These are phyloP conservation scores for Tetrahymena thermophila DNA, from an alignment of 73 alveolate species.

Conservation along the genomic window DNA sequence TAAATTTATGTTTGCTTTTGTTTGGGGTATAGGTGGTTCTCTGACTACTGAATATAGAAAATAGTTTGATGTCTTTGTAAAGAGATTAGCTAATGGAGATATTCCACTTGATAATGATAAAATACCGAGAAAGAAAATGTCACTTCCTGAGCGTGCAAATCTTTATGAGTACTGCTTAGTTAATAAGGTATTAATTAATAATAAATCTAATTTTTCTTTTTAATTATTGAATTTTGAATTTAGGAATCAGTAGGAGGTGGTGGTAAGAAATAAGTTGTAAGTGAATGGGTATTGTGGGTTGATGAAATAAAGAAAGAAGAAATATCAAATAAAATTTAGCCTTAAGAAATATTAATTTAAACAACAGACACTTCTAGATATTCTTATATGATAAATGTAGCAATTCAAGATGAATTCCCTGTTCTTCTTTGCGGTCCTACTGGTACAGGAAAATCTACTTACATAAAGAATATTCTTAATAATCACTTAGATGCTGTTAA, in stretches of 20 bases:
- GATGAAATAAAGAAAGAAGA: conserved; percentile 74
- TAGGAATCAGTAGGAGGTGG: not conserved
- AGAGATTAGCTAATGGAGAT: conserved; percentile 83
- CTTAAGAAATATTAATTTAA: conserved; percentile 95
- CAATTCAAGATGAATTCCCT: conserved; percentile 13
- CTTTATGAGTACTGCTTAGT: conserved; percentile 91
- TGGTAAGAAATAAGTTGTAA: conserved; percentile 14
- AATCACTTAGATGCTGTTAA: conserved; percentile 69
- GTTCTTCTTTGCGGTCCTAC: conserved; percentile 91
- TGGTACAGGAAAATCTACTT: conserved; percentile 91
- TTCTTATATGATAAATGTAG: conserved; percentile 44
- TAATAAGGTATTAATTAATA: conserved; percentile 66
- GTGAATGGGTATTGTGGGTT: conserved; percentile 91
- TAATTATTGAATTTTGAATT: not conserved
- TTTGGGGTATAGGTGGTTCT: conserved; percentile 97
- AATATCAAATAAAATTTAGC: conserved; percentile 79
- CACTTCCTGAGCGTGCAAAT: conserved; percentile 95
- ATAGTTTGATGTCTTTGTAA: conserved; percentile 77
- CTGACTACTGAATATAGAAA: conserved; percentile 92
- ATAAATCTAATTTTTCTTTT: not conserved
- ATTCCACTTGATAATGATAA: conserved; percentile 60
- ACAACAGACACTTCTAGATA: conserved; percentile 97
- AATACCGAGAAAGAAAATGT: conserved; percentile 69
- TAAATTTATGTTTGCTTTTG: conserved; percentile 74
- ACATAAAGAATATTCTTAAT: conserved; percentile 74